These are phyloP conservation scores for Ottelia alismoides DNA, from an alignment of 106 monocot genomes.

Conservation along the genomic window DNA sequence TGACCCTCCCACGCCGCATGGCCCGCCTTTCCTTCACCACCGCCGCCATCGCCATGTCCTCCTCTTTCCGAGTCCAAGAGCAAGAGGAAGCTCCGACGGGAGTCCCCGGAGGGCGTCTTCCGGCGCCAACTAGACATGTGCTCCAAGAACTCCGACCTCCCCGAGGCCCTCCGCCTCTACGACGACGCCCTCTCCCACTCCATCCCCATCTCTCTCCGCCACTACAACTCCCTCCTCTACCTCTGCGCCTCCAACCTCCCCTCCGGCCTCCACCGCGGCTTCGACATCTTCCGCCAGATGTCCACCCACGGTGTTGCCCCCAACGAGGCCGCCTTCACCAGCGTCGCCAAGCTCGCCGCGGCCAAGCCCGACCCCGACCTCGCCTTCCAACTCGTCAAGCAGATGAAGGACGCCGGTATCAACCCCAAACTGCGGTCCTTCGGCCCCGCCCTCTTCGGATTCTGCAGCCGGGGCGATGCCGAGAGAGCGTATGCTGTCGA, in stretches of 20 bases:
- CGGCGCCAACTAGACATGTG: conserved; percentile 56
- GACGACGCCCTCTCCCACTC: conserved; percentile 30
- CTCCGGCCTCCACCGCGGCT: conserved; percentile 34
- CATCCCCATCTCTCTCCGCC: conserved; percentile 33
- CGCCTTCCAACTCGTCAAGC: conserved; percentile 50
- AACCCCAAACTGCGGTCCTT: conserved; percentile 57
- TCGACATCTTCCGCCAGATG: conserved; percentile 63
- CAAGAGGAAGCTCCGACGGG: conserved; percentile 26
- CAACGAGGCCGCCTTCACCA: conserved; percentile 87
- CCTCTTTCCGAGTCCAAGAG: neutral
- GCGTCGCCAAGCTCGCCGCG: conserved; percentile 61
- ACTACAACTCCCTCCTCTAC: conserved; percentile 87
- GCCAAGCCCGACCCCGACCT: conserved; percentile 40
- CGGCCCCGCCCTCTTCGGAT: conserved; percentile 71
- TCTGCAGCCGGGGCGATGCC: conserved; percentile 36
- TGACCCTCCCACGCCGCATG: neutral
- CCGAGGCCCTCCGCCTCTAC: conserved; percentile 74
- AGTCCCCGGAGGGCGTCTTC: conserved; percentile 50
- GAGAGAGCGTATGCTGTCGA: conserved; percentile 60
- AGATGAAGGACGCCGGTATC: conserved; percentile 41
- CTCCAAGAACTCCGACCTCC: conserved; percentile 52
- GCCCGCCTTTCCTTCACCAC: conserved; percentile 6
- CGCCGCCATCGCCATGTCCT: neutral
- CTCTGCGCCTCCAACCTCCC: conserved; percentile 52
- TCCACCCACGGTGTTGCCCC: conserved; percentile 26